Percentiles rank a stretch among this genome's conserved stretches.
phyloP scores from a whole-genome alignment of 805 yeast species.

The Candida dendrica region DNA sequence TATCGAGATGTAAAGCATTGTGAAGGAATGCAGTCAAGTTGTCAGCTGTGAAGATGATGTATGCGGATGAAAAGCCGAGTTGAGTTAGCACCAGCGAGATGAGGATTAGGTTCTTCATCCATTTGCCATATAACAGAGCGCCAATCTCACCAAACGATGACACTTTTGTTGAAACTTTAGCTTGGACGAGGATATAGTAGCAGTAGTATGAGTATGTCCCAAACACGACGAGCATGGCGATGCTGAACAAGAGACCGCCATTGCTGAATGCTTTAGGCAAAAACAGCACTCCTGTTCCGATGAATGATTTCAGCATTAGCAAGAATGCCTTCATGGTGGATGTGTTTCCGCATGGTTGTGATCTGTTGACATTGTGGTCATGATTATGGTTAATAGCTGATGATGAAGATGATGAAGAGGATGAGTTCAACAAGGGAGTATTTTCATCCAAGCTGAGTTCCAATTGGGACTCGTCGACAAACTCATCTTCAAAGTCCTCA shows the following conservation, averaged over 20 bases:
- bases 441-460: not conserved
- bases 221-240: constrained; percentile 44
- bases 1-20: constrained; percentile 37
- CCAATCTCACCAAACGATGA: constrained; percentile 82
- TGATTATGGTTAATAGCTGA: constrained; percentile 4
- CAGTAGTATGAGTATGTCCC: constrained; percentile 76
- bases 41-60: constrained; percentile 71
- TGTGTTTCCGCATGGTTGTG: constrained; percentile 51
- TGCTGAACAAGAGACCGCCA: constrained; percentile 64
- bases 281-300: constrained; percentile 71
- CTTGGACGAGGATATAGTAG: constrained; percentile 52
- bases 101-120: constrained; percentile 59
- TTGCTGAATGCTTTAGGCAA: constrained; percentile 63
- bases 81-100: constrained; percentile 63
- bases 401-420: constrained; percentile 7
- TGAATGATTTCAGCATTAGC: constrained; percentile 63
- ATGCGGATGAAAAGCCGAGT: constrained; percentile 75
- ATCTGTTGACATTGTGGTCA: constrained; percentile 23
- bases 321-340: constrained; percentile 68
- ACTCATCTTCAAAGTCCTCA: constrained; percentile 71
- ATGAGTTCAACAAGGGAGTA: constrained; percentile 7
- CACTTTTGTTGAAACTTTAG: constrained; percentile 55
- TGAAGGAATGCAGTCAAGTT: constrained; percentile 56
- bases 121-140: constrained; percentile 48
- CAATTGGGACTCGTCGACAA: constrained; percentile 17